Evolutionary conservation across 768 basidiomycete species (phyloP).

Genomic region (Saitozyma podzolica): DNA sequence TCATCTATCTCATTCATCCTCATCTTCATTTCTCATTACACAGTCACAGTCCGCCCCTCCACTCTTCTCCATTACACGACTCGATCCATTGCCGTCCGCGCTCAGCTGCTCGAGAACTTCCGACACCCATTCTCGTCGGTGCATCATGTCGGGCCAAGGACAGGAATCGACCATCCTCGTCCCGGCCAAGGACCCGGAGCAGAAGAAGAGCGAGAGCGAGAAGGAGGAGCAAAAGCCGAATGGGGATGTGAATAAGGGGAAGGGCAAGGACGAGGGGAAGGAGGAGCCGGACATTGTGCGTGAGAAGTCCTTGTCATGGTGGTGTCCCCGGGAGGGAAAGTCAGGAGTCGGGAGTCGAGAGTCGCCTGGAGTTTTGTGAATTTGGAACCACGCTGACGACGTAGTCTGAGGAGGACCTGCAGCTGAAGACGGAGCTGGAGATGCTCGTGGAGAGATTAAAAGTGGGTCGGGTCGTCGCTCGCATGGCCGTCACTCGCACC

Average conservation of each 20-base stretch:
- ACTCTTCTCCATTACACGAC: no score
- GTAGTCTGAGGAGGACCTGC: slow-evolving; percentile 92
- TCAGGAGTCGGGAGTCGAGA: neutral
- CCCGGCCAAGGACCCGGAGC: slow-evolving; percentile 58
- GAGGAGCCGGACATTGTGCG: slow-evolving; percentile 66
- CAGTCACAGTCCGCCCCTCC: no score
- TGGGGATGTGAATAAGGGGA: slow-evolving; percentile 49
- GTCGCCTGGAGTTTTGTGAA: neutral
- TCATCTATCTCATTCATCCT: no score
- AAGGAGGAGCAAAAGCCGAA: slow-evolving; percentile 14
- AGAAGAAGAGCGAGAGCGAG: slow-evolving; percentile 55
- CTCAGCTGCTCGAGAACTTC: no score
- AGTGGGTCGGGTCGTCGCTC: slow-evolving; percentile 62
- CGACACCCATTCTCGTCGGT: no score
- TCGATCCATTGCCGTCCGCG: no score
- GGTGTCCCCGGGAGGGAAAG: neutral
- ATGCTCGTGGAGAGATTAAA: slow-evolving; percentile 93
- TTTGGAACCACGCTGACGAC: no score
- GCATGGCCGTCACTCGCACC: no score
- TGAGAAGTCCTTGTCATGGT: slow-evolving; percentile 45
- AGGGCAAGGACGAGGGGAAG: slow-evolving; percentile 46
- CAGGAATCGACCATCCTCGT: slow-evolving; percentile 43
- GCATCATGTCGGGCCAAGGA: neutral
- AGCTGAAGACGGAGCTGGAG: slow-evolving; percentile 89
- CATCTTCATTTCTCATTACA: no score